Evolutionary conservation across 2,329 filamentous ascomycete genomes (phyloP).

Genomic region (Talaromyces rugulosus): DNA sequence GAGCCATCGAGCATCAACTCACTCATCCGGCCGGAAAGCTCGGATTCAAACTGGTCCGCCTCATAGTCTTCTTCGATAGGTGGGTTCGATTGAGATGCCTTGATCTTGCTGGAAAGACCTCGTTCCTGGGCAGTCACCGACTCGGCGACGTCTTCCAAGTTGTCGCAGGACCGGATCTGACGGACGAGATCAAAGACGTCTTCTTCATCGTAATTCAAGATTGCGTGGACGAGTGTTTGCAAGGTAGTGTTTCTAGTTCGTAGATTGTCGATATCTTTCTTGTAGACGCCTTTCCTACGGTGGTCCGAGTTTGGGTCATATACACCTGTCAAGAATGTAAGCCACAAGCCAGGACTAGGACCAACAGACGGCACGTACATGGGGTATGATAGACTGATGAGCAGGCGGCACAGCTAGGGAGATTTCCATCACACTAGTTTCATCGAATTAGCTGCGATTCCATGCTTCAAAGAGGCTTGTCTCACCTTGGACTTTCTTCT

Average conservation of each 20-base stretch:
- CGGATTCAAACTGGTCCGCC: slow-evolving; percentile 60
- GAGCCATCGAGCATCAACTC: slow-evolving; percentile 82
- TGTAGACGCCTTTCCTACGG: slow-evolving; percentile 92
- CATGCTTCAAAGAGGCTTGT: not conserved
- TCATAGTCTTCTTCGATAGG: slow-evolving; percentile 36
- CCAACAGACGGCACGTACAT: slow-evolving; percentile 24
- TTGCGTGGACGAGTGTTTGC: slow-evolving; percentile 87
- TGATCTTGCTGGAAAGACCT: slow-evolving; percentile 33
- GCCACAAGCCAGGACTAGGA: slow-evolving; percentile 5
- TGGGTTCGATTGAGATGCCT: slow-evolving; percentile 32
- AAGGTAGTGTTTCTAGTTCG: slow-evolving; percentile 84
- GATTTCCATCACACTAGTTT: slow-evolving; percentile 73
- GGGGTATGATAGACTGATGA: slow-evolving; percentile 72
- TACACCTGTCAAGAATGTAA: slow-evolving; percentile 59
- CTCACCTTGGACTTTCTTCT: slow-evolving; percentile 68
- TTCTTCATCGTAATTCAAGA: slow-evolving; percentile 85
- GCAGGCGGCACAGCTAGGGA: slow-evolving; percentile 92
- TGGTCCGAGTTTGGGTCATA: slow-evolving; percentile 97
- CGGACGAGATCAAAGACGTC: slow-evolving; percentile 77
- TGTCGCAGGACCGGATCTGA: slow-evolving; percentile 83
- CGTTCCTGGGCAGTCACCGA: slow-evolving; percentile 53
- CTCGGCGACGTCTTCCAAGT: slow-evolving; percentile 60
- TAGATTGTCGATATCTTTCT: slow-evolving; percentile 83
- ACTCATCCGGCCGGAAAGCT: slow-evolving; percentile 89
- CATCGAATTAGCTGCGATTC: not conserved